Evolutionary conservation across 2,329 filamentous ascomycete genomes (phyloP), one percentile per base, ranked within the genome.

Genomic region (Diplodia scrobiculata): DNA sequence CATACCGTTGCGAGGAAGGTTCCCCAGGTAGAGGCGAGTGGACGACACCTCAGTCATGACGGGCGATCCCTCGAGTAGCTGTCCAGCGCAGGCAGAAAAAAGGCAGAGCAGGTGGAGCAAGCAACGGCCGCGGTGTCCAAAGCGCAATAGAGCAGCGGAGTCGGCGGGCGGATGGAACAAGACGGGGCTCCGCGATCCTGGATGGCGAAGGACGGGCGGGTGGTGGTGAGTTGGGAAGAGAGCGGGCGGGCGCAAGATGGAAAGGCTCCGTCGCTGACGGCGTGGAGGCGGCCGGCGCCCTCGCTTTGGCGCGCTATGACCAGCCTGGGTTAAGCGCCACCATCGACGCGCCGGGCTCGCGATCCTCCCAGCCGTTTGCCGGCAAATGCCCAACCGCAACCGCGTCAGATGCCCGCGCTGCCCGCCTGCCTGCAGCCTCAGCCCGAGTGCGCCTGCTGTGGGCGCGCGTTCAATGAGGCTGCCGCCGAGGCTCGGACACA

Each of bases 1-100:
- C 89, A 83, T 88, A 97, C 93, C 92, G 84, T 91, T 92, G 81
- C 92, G 91, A 80, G 95, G 94, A 79, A 99, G 89, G 83, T 98
- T 98, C 81, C 94, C 94, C 83, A 98, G 84, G 84, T 98, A 99
- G 73, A 98, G 91, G 83, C 95, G 88, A 77, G 94, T 98, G 72
- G 91, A 90, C 70, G 92, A 97, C 72, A 97, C 94, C 83, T 97
- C 92, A 75, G 87, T 89, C 87, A 92, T 92, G 79, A 80, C 85
- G 77, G 50, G 66, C 47, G 67, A 66, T 66, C 48, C 55, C 29
- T 38, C 34, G 63, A 65, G 48, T n/a, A 66, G 54, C 29, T 66
- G 36, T 59, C 53, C 64, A 34, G 63, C 63, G 63, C 41, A 51
- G 63, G 63, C 51, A 58, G 51, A 25, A 27, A 45, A 47, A 58